Base-by-base conservation (phyloP, 1,284 basidiomycete genomes). In the Ustilago cynodontis region DNA sequence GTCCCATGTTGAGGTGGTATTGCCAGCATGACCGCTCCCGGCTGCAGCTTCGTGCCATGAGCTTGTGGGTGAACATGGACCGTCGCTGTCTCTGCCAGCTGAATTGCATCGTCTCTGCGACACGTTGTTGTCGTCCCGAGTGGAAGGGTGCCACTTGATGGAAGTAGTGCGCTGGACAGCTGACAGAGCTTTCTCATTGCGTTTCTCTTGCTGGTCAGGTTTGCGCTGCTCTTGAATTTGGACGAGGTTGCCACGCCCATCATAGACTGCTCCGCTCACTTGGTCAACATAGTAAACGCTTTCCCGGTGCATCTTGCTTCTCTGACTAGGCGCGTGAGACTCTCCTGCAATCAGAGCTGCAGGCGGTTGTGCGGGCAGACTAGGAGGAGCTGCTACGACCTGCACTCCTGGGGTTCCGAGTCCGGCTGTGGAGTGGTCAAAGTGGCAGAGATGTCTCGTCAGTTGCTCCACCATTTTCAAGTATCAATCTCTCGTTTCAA, bases 71-170 rank as follows among this genome's bases (percentile, higher is more conserved):
- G 65, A 72, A 35, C 20, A 29, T 0, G 16, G 53, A 18, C 24
- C 31, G 18, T 72, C 60, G 31, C 56, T 53, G 1, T 64, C 55
- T 35, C 57, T 65, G 35, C 45, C 59, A 0, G 49, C 54, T 0
- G 56, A 59, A 3, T 67, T 50, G 65, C 52, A 52, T 9, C 53
- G 60, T 49, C 51, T 53, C 24, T 22, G 22, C 58, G 41, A 35
- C 7, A 29, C 6, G 5, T 43, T 56, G 37, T 35, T 49, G 9
- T 64, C 60, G 8, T 37, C 37, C n/a, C 57, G 22, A 11, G 67
- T 75, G 9, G 72, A 71, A n/a, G 63, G 59, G 43, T 71, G 62
- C 72, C 72, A 75, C 8, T 65, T 70, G 64, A 75, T 71, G 28
- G 72, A 75, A 8, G 72, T 71, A 18, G 39, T 59, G 18, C 72